phyloP scores from a whole-genome alignment of 2,329 filamentous ascomycete genomes.

The Fusarium phyllophilum region DNA sequence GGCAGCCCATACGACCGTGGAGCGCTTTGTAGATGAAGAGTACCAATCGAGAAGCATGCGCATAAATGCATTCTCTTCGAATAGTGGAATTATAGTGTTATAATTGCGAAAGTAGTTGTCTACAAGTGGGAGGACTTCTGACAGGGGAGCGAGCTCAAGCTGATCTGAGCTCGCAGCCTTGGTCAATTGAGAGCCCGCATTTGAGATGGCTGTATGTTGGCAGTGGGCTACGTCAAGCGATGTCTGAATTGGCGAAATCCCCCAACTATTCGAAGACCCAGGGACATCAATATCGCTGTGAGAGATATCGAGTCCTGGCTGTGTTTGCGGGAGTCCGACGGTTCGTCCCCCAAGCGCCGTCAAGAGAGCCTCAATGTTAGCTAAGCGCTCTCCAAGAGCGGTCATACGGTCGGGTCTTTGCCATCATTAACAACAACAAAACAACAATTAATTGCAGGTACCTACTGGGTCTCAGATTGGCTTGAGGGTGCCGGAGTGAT shows the following conservation, averaged over 20 bases:
- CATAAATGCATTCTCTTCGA: conserved; percentile 49
- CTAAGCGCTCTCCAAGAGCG: conserved; percentile 33
- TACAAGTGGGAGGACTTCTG: conserved; percentile 33
- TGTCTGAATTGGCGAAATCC: neutral
- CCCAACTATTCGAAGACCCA: neutral
- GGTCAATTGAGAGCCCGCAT: neutral
- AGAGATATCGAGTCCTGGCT: neutral
- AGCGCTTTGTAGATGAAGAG: conserved; percentile 24
- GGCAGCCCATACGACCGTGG: conserved; percentile 45
- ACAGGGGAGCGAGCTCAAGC: conserved; percentile 24
- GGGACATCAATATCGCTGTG: neutral
- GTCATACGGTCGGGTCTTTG: conserved; percentile 24
- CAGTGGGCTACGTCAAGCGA: neutral
- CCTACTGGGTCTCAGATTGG: neutral
- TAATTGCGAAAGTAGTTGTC: conserved; percentile 37
- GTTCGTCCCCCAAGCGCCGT: neutral
- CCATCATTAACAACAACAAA: neutral
- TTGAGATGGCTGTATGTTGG: neutral
- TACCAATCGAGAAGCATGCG: conserved; percentile 49
- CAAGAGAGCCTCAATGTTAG: conserved; percentile 31
- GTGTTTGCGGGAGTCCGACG: neutral
- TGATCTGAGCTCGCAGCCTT: neutral
- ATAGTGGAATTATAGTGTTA: conserved; percentile 46
- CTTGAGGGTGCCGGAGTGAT: neutral
- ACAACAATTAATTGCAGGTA: too few species aligned